Percentiles rank a stretch among this genome's conserved stretches.
Conservation (phyloP, 116 monocot species). For the Cymodocea nodosa region DNA sequence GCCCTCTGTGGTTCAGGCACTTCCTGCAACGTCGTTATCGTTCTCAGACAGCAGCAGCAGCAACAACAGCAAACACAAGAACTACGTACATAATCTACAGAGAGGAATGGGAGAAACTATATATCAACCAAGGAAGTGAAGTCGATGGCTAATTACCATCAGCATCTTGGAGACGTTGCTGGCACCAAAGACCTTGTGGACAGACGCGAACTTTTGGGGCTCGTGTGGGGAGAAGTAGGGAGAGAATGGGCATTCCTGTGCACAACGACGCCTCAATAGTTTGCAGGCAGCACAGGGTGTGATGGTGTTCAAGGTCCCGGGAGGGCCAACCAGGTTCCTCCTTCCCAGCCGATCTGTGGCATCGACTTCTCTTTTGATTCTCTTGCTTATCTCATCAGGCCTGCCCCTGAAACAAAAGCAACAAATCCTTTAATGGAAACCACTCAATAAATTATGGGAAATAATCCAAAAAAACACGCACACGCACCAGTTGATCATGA, state of each 20-base stretch:
- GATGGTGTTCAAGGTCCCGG: constrained; percentile 47
- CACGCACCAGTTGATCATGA: not conserved
- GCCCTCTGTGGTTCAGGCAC: constrained; percentile 75
- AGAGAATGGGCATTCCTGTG: constrained; percentile 97
- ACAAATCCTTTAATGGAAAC: not conserved
- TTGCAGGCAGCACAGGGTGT: constrained; percentile 98
- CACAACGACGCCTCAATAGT: constrained; percentile 73
- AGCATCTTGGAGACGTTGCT: constrained; percentile 98
- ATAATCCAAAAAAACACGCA: not conserved
- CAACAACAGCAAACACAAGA: not conserved
- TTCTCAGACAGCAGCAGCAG: not conserved
- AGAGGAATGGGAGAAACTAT: not conserved
- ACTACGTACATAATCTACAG: not conserved
- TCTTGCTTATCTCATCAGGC: constrained; percentile 46
- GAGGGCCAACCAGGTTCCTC: constrained; percentile 23
- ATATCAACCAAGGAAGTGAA: not conserved
- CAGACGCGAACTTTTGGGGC: constrained; percentile 83
- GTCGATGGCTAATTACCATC: constrained; percentile 30
- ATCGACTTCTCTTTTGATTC: constrained; percentile 50
- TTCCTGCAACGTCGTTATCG: constrained; percentile 25
- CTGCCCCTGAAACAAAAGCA: constrained; percentile 22
- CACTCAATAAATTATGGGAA: not conserved
- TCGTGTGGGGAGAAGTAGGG: constrained; percentile 98
- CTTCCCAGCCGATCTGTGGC: constrained; percentile 24
- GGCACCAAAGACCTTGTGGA: constrained; percentile 97